Percentiles rank a stretch among this genome's conserved stretches.
Evolutionary conservation across 2,329 filamentous ascomycete species (phyloP).

Genomic region (Hortaea werneckii): DNA sequence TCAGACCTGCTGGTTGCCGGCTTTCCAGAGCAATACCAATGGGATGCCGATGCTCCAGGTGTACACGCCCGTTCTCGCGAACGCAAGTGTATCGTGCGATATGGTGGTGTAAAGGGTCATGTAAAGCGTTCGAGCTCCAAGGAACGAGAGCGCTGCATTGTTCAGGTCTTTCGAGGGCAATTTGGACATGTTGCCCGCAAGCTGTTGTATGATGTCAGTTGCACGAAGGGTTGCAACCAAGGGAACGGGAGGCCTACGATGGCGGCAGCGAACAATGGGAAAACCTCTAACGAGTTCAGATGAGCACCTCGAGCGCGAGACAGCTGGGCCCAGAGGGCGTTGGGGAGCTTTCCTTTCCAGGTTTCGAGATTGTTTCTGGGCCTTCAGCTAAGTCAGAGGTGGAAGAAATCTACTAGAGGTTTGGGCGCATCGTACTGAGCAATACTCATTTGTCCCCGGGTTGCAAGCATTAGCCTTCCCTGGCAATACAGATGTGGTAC

Average conservation of each 20-base stretch:
- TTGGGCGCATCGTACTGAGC: slow-evolving; percentile 1
- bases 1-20: slow-evolving; percentile 7
- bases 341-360: slow-evolving; percentile 15
- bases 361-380: slow-evolving; percentile 18
- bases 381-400: slow-evolving; percentile 1
- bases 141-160: slow-evolving; percentile 12
- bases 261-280: slow-evolving; percentile 29
- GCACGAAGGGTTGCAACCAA: too few relatives aligned
- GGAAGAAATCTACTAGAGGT: neutral
- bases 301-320: slow-evolving; percentile 26
- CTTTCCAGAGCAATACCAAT: slow-evolving; percentile 14
- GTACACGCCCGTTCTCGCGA: slow-evolving; percentile 14
- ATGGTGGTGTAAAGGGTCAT: slow-evolving; percentile 14
- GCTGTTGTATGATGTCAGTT: neutral
- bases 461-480: slow-evolving; percentile 15
- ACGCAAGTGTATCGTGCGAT: slow-evolving; percentile 14
- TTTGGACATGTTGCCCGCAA: slow-evolving; percentile 14
- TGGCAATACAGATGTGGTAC: slow-evolving; percentile 15
- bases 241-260: slow-evolving; percentile 17
- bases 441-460: slow-evolving; percentile 11
- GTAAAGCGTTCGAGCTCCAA: slow-evolving; percentile 12
- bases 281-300: slow-evolving; percentile 38
- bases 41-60: slow-evolving; percentile 18
- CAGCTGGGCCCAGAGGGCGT: slow-evolving; percentile 15
- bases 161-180: slow-evolving; percentile 14